Evolutionary conservation across 352 stramenopile genomes (phyloP).

Genomic region (Globisporangium abappressorium): DNA sequence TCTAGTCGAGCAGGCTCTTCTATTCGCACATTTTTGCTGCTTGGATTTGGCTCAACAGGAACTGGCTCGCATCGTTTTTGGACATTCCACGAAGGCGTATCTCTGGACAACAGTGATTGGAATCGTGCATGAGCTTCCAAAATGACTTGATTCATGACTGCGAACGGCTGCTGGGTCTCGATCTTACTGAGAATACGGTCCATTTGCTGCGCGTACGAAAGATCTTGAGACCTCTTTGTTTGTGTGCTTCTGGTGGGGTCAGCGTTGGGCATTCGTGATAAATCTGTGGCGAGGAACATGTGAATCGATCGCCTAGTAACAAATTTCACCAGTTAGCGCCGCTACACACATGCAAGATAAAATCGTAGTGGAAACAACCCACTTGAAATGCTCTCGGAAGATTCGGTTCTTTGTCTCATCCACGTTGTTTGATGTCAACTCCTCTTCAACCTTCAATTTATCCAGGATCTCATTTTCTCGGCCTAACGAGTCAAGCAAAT

Average conservation of each 20-base stretch:
- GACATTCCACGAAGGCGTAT: not conserved
- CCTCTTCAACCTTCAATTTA: conserved; percentile 12
- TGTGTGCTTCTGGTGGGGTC: not conserved
- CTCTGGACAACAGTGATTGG: conserved; percentile 4
- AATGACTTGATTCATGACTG: conserved; percentile 25
- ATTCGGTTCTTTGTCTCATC: conserved; percentile 1
- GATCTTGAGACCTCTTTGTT: conserved; percentile 24
- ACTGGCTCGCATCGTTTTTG: not conserved
- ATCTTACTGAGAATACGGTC: conserved; percentile 30
- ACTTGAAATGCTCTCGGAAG: conserved; percentile 26
- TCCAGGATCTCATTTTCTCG: conserved; percentile 29
- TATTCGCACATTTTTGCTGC: not conserved
- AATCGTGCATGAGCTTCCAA: conserved; percentile 26
- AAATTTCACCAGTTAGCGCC: not conserved
- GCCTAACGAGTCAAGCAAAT: not conserved
- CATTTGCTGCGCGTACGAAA: conserved; percentile 47
- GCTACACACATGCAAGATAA: not conserved
- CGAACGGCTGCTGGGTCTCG: conserved; percentile 24
- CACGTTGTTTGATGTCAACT: not conserved
- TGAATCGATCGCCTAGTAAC: conserved; percentile 17
- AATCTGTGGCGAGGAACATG: conserved; percentile 22
- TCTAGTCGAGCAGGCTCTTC: conserved; percentile 2
- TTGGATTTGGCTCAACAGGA: not conserved
- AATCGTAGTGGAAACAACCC: not conserved
- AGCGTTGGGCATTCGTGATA: not conserved